Base-by-base conservation (phyloP, 352 stramenopile species). In the Pseudoperonospora humuli region DNA sequence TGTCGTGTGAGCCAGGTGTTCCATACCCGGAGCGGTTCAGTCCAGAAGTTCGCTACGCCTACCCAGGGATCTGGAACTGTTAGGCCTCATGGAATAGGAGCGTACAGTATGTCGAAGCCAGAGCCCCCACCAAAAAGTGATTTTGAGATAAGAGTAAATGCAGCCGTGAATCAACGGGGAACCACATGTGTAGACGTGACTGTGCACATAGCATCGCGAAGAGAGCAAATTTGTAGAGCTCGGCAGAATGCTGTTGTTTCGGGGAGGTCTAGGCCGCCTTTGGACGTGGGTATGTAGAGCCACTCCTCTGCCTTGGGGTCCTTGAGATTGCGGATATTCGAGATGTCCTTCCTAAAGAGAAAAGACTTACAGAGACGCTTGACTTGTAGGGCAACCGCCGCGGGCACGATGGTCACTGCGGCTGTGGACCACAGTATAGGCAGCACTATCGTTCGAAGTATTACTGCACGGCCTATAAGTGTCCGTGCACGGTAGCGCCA, bases 21-120 rank as follows among this genome's bases (percentile, higher is more conserved):
- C n/a, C n/a, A 54, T n/a, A n/a, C n/a, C n/a, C n/a, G n/a, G n/a
- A n/a, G n/a, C n/a, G n/a, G n/a, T n/a, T n/a, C n/a, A n/a, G n/a
- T n/a, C n/a, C n/a, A n/a, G n/a, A n/a, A n/a, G n/a, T n/a, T n/a
- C n/a, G n/a, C n/a, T n/a, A n/a, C 3, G 2, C 35, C 37, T n/a
- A 17, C 11, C 45, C 45, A 52, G 7, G 13, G 44, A 2, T 31
- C 15, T 25, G 37, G 14, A 7, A 36, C 4, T 0, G 35, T 34
- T 0, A 51, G 24, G 0, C 21, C 35, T 8, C 10, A 3, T 0
- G 32, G 26, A 11, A 50, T 41, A 1, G 39, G 39, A 1, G 14
- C 34, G 15, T 57, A 57, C 3, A 57, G 34, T 0, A 50, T 40
- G 10, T 57, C 39, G 13, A 57, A 55, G 1, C 38, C 31, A 3